Conservation (phyloP, 495 filamentous ascomycete genomes). For the Bombardia bombarda region DNA sequence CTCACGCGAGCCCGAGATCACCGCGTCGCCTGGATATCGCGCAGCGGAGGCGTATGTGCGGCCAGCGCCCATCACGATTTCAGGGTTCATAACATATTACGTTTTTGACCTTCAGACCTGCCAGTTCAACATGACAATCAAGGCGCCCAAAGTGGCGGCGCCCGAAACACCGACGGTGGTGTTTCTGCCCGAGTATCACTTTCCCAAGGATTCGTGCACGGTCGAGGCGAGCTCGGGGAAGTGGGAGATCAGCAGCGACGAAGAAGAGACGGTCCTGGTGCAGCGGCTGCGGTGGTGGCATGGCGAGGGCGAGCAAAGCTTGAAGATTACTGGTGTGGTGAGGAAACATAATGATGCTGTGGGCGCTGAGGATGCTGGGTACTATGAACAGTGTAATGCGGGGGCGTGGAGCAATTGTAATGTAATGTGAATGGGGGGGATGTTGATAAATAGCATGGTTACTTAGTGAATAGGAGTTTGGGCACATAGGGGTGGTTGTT, state of each 20-base stretch:
- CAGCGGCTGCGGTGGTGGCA: slow-evolving; percentile 90
- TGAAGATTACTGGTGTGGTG: slow-evolving; percentile 70
- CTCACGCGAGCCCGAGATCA: slow-evolving; percentile 43
- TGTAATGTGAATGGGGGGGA: slow-evolving; percentile 28
- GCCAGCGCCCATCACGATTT: slow-evolving; percentile 69
- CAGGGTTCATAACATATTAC: slow-evolving; percentile 57
- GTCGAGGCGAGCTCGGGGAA: slow-evolving; percentile 79
- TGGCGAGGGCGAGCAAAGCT: slow-evolving; percentile 68
- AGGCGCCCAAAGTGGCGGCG: slow-evolving; percentile 40
- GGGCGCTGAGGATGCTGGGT: slow-evolving; percentile 34
- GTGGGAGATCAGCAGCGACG: slow-evolving; percentile 72
- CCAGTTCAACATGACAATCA: slow-evolving; percentile 61
- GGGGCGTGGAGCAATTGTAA: slow-evolving; percentile 30
- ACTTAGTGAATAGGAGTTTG: no score
- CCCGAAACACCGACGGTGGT: slow-evolving; percentile 69
- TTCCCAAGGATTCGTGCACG: slow-evolving; percentile 59
- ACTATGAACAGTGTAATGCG: slow-evolving; percentile 39
- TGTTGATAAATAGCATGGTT: no score
- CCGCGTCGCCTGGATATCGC: slow-evolving; percentile 61
- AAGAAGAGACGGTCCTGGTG: slow-evolving; percentile 54
- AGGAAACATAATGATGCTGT: slow-evolving; percentile 29
- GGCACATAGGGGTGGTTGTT: no score
- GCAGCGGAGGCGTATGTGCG: slow-evolving; percentile 89
- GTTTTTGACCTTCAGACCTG: slow-evolving; percentile 73
- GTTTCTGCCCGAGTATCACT: slow-evolving; percentile 89